Conservation (phyloP, 2,329 filamentous ascomycete species). For the Talaromyces sp. region DNA sequence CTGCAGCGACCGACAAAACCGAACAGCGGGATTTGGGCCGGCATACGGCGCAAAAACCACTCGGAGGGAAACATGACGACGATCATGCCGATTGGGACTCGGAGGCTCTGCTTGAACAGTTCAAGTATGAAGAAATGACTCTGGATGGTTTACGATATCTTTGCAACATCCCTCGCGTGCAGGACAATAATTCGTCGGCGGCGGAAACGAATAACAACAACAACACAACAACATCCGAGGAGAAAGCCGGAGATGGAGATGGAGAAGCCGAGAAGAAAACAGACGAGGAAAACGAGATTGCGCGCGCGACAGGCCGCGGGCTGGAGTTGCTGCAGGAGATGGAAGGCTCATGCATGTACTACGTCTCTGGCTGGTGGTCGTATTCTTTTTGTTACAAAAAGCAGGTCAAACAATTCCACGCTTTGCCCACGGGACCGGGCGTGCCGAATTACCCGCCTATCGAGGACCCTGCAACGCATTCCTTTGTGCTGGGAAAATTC, state of each 20-base stretch:
- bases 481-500: conserved; percentile 70
- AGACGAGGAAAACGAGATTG: conserved; percentile 75
- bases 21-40: conserved; percentile 9
- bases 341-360: conserved; percentile 76
- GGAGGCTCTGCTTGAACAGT: conserved; percentile 9
- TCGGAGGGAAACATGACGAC: conserved; percentile 52
- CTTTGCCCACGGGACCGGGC: conserved; percentile 64
- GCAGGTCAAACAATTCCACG: conserved; percentile 86
- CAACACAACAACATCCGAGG: conserved; percentile 19
- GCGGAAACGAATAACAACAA: conserved; percentile 49
- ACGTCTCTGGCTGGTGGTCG: conserved; percentile 87
- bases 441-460: conserved; percentile 65
- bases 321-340: conserved; percentile 76
- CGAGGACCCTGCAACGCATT: conserved; percentile 68
- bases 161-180: conserved; percentile 71
- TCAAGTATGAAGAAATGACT: conserved; percentile 67
- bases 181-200: conserved; percentile 64
- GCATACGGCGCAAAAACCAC: conserved; percentile 17
- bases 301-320: conserved; percentile 68
- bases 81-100: conserved; percentile 9
- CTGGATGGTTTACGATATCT: conserved; percentile 67
- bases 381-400: conserved; percentile 91
- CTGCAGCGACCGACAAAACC: background rate
- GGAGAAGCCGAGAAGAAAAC: conserved; percentile 38
- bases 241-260: background rate